These are phyloP conservation scores for Cucurbita pepo DNA, from an alignment of 306 rosid genomes.

Conservation along the genomic window DNA sequence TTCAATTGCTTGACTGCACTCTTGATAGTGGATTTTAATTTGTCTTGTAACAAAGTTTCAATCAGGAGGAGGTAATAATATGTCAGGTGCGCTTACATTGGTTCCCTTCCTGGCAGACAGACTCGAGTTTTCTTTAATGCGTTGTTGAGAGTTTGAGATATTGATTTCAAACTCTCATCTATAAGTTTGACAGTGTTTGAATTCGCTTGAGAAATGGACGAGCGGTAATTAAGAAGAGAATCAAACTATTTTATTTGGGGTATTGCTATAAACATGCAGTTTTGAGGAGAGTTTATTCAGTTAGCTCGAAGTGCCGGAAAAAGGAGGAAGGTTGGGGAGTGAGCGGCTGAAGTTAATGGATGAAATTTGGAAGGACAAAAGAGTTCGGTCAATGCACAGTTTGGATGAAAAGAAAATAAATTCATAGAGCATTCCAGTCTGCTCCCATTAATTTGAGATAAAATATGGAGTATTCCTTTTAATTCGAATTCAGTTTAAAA, in stretches of 20 bases:
- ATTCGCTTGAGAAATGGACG: not conserved
- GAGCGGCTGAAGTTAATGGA: not conserved
- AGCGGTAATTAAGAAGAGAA: not conserved
- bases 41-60: not conserved
- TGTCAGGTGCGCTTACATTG: not conserved
- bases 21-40: not conserved
- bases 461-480: not conserved
- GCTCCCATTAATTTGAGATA: not conserved
- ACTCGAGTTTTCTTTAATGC: not conserved
- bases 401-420: not conserved
- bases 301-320: not conserved
- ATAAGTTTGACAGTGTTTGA: not conserved
- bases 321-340: not conserved
- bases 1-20: not conserved
- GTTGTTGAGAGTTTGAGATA: not conserved
- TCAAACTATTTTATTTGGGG: not conserved
- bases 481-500: not conserved
- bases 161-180: not conserved
- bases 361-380: not conserved
- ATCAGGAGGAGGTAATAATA: not conserved
- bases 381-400: not conserved
- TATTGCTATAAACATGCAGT: not conserved
- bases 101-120: not conserved
- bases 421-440: not conserved
- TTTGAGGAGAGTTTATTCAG: not conserved